These are phyloP conservation scores for Zygosaccharomyces rouxii DNA, from an alignment of 805 yeast genomes.

Conservation along the genomic window DNA sequence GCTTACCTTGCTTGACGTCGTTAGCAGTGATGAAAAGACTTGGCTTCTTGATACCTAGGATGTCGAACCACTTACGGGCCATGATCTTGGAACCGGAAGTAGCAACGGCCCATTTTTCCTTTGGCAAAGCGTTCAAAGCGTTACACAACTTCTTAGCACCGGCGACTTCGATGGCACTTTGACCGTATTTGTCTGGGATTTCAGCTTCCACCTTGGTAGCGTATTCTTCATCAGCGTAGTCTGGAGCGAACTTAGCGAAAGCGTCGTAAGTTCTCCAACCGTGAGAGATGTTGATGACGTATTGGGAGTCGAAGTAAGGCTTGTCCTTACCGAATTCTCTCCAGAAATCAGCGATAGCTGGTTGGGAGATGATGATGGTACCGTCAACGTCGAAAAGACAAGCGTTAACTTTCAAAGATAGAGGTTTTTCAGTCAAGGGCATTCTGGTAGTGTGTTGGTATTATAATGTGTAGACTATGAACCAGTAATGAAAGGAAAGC, in stretches of 20 bases:
- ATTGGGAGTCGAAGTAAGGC: conserved; percentile 63
- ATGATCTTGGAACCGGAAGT: conserved; percentile 76
- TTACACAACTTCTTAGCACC: conserved; percentile 67
- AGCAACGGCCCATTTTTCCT: conserved; percentile 77
- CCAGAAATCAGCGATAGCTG: conserved; percentile 82
- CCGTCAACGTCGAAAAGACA: conserved; percentile 83
- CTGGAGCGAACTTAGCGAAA: conserved; percentile 68
- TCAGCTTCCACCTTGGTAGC: conserved; percentile 63
- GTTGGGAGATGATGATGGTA: conserved; percentile 77
- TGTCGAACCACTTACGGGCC: conserved; percentile 75
- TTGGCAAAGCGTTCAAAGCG: conserved; percentile 47
- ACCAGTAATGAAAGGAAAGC: neutral
- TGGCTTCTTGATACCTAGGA: conserved; percentile 59
- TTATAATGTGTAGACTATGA: neutral
- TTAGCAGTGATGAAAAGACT: conserved; percentile 78
- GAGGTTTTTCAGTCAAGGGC: conserved; percentile 30
- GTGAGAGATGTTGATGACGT: conserved; percentile 69
- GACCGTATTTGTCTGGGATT: conserved; percentile 68
- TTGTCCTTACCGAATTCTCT: conserved; percentile 62
- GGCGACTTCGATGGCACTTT: conserved; percentile 67
- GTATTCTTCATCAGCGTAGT: conserved; percentile 61
- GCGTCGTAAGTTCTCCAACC: conserved; percentile 83
- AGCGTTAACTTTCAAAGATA: conserved; percentile 40
- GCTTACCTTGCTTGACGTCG: conserved; percentile 75
- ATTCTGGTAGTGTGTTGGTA: conserved; percentile 9